Evolutionary conservation across 768 basidiomycete genomes (phyloP).

Genomic region (Termitomyces bulborhizus): DNA sequence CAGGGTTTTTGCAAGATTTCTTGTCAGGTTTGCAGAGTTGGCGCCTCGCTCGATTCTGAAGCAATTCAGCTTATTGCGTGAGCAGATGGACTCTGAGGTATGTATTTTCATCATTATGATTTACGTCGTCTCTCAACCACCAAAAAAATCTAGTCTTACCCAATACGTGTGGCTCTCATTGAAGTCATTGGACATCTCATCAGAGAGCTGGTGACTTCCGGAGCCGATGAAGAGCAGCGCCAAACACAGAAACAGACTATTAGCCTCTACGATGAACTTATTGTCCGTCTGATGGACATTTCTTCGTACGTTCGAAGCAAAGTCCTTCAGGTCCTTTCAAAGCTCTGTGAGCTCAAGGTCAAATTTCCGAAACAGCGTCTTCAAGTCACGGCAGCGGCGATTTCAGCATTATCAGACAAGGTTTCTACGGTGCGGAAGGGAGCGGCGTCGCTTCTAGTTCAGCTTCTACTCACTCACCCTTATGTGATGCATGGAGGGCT

Average conservation of each 20-base stretch:
- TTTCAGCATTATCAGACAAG: constrained; percentile 85
- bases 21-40: constrained; percentile 74
- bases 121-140: background rate
- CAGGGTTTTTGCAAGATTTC: constrained; percentile 77
- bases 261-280: constrained; percentile 74
- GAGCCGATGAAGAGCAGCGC: constrained; percentile 29
- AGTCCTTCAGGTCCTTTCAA: constrained; percentile 70
- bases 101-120: background rate
- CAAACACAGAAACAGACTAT: constrained; percentile 70
- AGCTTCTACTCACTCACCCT: constrained; percentile 81
- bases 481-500: constrained; percentile 82
- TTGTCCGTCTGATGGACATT: constrained; percentile 82
- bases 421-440: constrained; percentile 81
- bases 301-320: constrained; percentile 91
- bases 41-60: constrained; percentile 78
- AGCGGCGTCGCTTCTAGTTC: constrained; percentile 69
- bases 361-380: constrained; percentile 88
- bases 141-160: constrained; percentile 64
- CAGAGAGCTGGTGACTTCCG: constrained; percentile 63
- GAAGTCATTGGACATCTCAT: constrained; percentile 88
- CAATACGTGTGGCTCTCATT: constrained; percentile 92
- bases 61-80: constrained; percentile 79
- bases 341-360: constrained; percentile 65
- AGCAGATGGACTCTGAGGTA: constrained; percentile 91
- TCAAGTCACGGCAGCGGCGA: constrained; percentile 67